A percentile compares a stretch with the other conserved stretches of the same genome.
These are phyloP conservation scores for Ophiostoma quercus DNA, from an alignment of 2,329 filamentous ascomycete species.

Conservation along the genomic window DNA sequence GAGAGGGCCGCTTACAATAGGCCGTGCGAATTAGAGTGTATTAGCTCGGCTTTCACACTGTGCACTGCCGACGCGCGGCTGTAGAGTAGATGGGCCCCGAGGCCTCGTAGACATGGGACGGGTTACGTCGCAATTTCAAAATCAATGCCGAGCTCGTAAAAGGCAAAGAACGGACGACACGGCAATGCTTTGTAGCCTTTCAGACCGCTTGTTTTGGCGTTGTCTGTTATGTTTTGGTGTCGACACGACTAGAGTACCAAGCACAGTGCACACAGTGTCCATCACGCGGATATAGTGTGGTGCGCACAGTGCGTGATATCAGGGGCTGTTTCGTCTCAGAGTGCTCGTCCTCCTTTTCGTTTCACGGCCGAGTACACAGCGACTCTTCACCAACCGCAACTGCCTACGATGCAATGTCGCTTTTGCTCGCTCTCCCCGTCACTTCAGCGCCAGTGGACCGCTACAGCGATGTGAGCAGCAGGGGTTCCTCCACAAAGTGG, in stretches of 20 bases:
- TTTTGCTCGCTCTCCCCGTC: neutral
- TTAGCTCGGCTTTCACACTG: neutral
- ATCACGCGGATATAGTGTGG: no score
- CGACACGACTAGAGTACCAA: neutral
- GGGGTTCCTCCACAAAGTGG: constrained; percentile 16
- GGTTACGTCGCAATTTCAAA: neutral
- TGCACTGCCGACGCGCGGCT: neutral
- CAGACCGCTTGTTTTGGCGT: constrained; percentile 1
- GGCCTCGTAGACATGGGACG: constrained; percentile 3
- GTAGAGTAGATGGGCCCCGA: neutral
- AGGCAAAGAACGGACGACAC: neutral
- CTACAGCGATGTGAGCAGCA: neutral
- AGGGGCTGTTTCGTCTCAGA: neutral
- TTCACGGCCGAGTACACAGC: neutral
- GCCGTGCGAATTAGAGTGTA: neutral
- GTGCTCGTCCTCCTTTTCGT: neutral
- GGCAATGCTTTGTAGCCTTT: neutral
- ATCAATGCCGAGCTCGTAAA: neutral
- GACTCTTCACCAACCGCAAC: neutral
- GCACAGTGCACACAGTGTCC: neutral
- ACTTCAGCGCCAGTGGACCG: neutral
- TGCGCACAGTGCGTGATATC: neutral
- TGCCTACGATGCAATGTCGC: neutral
- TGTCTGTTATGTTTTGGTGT: neutral
- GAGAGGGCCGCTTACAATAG: neutral